Percentiles rank a stretch among this genome's conserved stretches.
These are phyloP conservation scores for Phytophthora pinifolia DNA, from an alignment of 352 stramenopile genomes.

Conservation along the genomic window DNA sequence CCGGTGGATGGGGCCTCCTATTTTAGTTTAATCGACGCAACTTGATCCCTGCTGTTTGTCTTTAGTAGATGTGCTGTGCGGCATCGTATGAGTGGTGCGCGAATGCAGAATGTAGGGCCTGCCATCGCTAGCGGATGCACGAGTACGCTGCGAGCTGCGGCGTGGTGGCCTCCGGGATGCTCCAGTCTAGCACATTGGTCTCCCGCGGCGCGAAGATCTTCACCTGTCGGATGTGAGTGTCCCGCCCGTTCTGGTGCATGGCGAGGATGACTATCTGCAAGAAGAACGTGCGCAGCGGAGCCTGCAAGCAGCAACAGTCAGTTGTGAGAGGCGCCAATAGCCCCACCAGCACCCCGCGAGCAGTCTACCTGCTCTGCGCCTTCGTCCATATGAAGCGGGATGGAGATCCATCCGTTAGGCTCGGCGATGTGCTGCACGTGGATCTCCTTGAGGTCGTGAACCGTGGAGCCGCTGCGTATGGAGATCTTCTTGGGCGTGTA, in stretches of 20 bases:
- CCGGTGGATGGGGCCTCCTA: background rate
- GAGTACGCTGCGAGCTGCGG: conserved; percentile 72
- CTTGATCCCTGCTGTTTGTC: background rate
- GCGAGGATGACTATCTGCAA: conserved; percentile 95
- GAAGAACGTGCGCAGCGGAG: conserved; percentile 91
- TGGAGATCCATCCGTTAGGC: conserved; percentile 93
- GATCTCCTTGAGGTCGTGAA: conserved; percentile 96
- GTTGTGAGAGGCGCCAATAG: background rate
- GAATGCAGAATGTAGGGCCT: background rate
- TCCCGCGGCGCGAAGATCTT: conserved; percentile 90
- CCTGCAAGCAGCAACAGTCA: conserved; percentile 21
- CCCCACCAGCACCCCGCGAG: background rate
- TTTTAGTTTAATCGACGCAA: conserved; percentile 20
- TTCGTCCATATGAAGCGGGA: conserved; percentile 69
- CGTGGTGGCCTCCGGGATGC: conserved; percentile 54
- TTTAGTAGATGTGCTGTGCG: background rate
- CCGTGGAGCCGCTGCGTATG: conserved; percentile 91
- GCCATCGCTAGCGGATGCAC: conserved; percentile 45
- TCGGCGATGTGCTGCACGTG: conserved; percentile 91
- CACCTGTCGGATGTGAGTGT: conserved; percentile 95
- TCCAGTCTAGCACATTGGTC: conserved; percentile 49
- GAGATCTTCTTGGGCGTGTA: conserved; percentile 98
- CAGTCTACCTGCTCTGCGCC: conserved; percentile 49
- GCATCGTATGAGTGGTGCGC: background rate
- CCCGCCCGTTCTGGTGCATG: conserved; percentile 98